A percentile compares a stretch with the other conserved stretches of the same genome.
phyloP scores from a whole-genome alignment of 352 stramenopile species.

The Phytophthora hibernalis region DNA sequence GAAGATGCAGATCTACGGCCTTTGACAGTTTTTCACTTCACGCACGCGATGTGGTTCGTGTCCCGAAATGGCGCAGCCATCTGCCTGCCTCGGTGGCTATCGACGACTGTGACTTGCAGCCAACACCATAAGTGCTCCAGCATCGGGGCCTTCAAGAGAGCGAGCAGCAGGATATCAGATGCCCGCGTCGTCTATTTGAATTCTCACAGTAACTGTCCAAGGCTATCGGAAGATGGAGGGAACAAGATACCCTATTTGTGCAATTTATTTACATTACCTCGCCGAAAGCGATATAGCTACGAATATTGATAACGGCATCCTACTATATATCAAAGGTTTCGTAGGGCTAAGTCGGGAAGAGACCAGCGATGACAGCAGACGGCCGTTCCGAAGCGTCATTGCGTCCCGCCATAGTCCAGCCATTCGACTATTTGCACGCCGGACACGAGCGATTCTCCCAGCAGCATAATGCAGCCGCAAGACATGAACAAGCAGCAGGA shows the following conservation, averaged over 20 bases:
- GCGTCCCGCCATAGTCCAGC: slow-evolving; percentile 2
- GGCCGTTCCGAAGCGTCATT: slow-evolving; percentile 22
- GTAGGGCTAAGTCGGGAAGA: slow-evolving; percentile 8
- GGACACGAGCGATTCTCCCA: neutral
- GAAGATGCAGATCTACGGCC: slow-evolving; percentile 9
- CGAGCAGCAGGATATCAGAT: slow-evolving; percentile 4
- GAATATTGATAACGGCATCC: neutral
- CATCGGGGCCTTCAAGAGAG: slow-evolving; percentile 1
- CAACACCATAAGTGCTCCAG: neutral
- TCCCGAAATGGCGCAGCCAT: slow-evolving; percentile 26
- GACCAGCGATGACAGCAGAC: slow-evolving; percentile 19
- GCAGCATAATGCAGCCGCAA: slow-evolving; percentile 21
- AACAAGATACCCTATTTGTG: too few relatives aligned
- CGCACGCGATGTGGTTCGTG: slow-evolving; percentile 2
- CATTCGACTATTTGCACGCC: slow-evolving; percentile 32
- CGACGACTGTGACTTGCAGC: neutral
- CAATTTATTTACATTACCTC: neutral
- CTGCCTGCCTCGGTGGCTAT: slow-evolving; percentile 12
- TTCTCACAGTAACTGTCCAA: neutral
- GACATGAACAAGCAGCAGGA: slow-evolving; percentile 6
- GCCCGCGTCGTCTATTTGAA: slow-evolving; percentile 16
- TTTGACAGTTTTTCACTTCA: slow-evolving; percentile 14
- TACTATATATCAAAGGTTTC: neutral
- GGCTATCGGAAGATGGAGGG: neutral
- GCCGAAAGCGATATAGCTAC: neutral